Evolutionary conservation across 2,329 filamentous ascomycete species (phyloP), one percentile per base, ranked within the genome.

Genomic region (Hymenoscyphus infarciens): DNA sequence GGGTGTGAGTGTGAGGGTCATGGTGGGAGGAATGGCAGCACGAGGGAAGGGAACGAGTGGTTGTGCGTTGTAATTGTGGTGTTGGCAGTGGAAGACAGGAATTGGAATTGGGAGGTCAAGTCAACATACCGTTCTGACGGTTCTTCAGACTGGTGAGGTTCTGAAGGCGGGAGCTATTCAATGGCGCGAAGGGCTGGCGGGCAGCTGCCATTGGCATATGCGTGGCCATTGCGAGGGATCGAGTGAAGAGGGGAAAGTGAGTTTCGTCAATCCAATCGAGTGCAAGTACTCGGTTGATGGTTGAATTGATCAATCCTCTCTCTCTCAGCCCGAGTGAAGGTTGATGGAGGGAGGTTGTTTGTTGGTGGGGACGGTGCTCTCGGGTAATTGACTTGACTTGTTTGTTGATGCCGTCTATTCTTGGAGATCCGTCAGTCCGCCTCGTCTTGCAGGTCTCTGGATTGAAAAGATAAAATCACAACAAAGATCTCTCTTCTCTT

Each of bases 101-200:
- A 8, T 54, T 56, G 60, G 42, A 54, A 55, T 35, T 49, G 42
- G 52, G 29, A 56, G 42, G 49, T 33, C 6, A 38, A 35, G 22
- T 31, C 52, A 57, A 64, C 68, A 69, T 83, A 88, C 86, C 83
- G 80, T 88, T 88, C 74, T 93, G 90, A 75, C 87, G 82, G 76
- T 93, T 93, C 81, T 92, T 94, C 58, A 88, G 77, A 77, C 86
- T 91, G 29, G 87, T 87, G 70, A 94, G 79, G 67, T 81, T 85
- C 75, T 91, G 88, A 29, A 93, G 81, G 69, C 90, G 85, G 62
- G 86, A 79, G 69, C 81, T 82, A 73, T 90, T 85, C 61, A 93
- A 81, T 57, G 87, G 87, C 73, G 87, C 90, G 75, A 93, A 92
- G 5, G 90, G 90, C 77, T 91, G 88, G 72, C 90, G 68, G 25